Base-by-base conservation (phyloP, 345 rosid species). In the Eucalyptus paniculata region DNA sequence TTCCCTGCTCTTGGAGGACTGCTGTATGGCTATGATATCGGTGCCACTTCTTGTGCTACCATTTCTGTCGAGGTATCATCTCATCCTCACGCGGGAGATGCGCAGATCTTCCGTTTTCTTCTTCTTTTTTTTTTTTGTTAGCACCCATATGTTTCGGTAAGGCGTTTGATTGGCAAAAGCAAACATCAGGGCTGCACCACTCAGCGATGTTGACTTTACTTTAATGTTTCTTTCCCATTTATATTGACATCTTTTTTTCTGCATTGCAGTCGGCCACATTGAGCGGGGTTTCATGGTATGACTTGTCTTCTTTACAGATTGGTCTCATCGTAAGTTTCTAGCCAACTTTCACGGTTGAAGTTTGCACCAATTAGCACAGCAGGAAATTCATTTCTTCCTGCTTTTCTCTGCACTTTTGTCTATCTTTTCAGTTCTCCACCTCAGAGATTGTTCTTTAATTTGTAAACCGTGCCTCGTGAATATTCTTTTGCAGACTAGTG, bases 1-100 rank as follows among this genome's bases (percentile, higher is more conserved):
- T 98, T 98, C 93, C 99, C 99, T 37, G 99, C 99, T 89, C 94
- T 98, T 89, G 99, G 99, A 60, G 98, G 99, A 12, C 92, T 97
- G 65, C 94, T 98, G 37, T 98, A 95, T 94, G 99, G 99, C 88
- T 98, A 97, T 89, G 99, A 98, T 87, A 98, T 98, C 92, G 99
- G 99, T 87, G 91, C 99, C 87, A 98, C 99, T 4, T 98, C 99
- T 34, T 97, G 98, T 92, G 99, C 99, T 16, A 95, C 95, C 86
- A 96, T 98, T 51, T 93, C 97, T 69, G 90, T 98, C 40, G 90
- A 96, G 97, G 99, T 96, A 88, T 69, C 87, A 50, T 87, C 88
- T 69, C 45, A 86, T 54, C 42, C 42, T 83, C 80, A 34, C 4
- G 12, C 24, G 44, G 26, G 13, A 19, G 23, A 34, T 72, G 26